Evolutionary conservation across 805 yeast species (phyloP).

Genomic region (Cyberlindnera mycetangii): DNA sequence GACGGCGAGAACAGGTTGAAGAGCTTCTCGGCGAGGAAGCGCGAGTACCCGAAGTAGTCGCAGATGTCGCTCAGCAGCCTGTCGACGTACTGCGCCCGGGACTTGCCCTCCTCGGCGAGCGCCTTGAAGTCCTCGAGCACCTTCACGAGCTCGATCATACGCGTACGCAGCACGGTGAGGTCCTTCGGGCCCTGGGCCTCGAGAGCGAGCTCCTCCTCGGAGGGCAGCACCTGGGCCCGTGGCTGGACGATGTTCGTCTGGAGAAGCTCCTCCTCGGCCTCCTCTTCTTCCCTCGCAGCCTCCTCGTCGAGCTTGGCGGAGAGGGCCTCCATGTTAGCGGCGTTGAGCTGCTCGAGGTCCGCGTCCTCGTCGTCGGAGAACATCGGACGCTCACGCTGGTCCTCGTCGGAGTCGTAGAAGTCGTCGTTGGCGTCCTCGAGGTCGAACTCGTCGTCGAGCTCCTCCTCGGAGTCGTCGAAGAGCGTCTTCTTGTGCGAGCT

Average conservation of each 20-base stretch:
- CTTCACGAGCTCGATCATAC: constrained; percentile 93
- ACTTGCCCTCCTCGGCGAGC: constrained; percentile 79
- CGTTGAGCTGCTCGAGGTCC: constrained; percentile 70
- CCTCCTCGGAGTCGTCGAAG: constrained; percentile 56
- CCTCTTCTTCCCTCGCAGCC: constrained; percentile 56
- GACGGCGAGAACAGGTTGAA: constrained; percentile 89
- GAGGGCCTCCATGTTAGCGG: constrained; percentile 78
- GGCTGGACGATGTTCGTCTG: constrained; percentile 62
- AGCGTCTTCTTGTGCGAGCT: constrained; percentile 68
- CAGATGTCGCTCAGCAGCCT: constrained; percentile 83
- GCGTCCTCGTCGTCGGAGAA: constrained; percentile 46
- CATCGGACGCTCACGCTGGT: constrained; percentile 27
- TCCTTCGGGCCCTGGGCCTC: constrained; percentile 61
- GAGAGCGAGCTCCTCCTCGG: constrained; percentile 54
- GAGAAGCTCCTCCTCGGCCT: constrained; percentile 58
- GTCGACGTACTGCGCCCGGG: constrained; percentile 78
- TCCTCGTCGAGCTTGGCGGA: constrained; percentile 64
- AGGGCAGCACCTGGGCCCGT: constrained; percentile 73
- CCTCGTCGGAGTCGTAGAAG: constrained; percentile 29
- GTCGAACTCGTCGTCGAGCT: constrained; percentile 49
- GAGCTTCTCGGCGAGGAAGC: constrained; percentile 88
- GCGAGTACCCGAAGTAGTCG: constrained; percentile 90
- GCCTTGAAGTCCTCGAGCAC: constrained; percentile 87
- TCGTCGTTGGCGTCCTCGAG: constrained; percentile 43
- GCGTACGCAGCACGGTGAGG: constrained; percentile 78